phyloP scores from a whole-genome alignment of 2,329 filamentous ascomycete genomes.

The Aspergillus fructus region DNA sequence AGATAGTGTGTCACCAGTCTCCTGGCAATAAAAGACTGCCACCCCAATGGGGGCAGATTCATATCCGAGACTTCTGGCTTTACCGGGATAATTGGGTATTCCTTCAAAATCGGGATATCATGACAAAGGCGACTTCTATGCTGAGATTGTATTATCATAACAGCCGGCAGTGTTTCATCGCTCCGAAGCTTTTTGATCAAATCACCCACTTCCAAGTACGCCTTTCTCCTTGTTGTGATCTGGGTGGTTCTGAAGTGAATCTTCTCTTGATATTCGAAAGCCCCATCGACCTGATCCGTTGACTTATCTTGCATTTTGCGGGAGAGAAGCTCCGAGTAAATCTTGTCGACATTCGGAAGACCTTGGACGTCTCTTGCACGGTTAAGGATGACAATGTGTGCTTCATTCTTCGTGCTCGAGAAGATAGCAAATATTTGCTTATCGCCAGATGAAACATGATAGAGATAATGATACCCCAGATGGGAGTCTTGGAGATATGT shows the following conservation, averaged over 20 bases:
- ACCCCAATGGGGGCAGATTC: conserved; percentile 84
- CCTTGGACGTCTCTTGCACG: conserved; percentile 78
- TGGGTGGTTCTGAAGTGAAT: conserved; percentile 83
- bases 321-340: conserved; percentile 76
- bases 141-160: conserved; percentile 89
- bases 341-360: conserved; percentile 83
- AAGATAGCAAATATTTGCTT: conserved; percentile 92
- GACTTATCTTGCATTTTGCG: conserved; percentile 63
- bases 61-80: conserved; percentile 81
- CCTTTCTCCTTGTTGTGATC: conserved; percentile 85
- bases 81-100: conserved; percentile 79
- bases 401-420: conserved; percentile 76
- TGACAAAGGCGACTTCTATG: conserved; percentile 78
- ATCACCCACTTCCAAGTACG: conserved; percentile 83
- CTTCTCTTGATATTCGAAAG: conserved; percentile 83
- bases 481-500: conserved; percentile 74
- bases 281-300: conserved; percentile 72
- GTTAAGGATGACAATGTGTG: conserved; percentile 85
- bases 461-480: conserved; percentile 85
- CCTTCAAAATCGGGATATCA: conserved; percentile 78
- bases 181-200: conserved; percentile 85
- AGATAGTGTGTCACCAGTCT: conserved; percentile 87
- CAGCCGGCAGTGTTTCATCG: conserved; percentile 75
- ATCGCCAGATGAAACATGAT: conserved; percentile 87
- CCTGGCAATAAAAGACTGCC: conserved; percentile 86